Conservation (phyloP, 2,329 filamentous ascomycete species). For the Microascus cirrosus region DNA sequence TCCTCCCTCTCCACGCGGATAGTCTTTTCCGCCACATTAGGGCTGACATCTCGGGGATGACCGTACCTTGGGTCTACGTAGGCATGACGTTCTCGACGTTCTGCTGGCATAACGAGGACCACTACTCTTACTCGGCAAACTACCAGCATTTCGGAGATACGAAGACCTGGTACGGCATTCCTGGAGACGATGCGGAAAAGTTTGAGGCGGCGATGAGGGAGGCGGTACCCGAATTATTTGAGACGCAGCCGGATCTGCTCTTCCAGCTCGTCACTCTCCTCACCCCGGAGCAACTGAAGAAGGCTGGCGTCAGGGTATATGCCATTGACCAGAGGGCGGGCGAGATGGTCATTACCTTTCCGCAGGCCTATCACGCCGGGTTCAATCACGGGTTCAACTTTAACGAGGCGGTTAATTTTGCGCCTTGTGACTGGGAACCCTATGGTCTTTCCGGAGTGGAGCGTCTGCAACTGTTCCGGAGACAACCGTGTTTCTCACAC, state of each 20-base stretch:
- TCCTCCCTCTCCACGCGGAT: slow-evolving; percentile 79
- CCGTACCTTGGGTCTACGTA: slow-evolving; percentile 96
- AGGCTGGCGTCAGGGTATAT: slow-evolving; percentile 86
- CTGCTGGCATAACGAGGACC: slow-evolving; percentile 98
- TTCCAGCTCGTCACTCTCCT: slow-evolving; percentile 96
- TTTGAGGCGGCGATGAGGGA: slow-evolving; percentile 94
- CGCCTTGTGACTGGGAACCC: slow-evolving; percentile 88
- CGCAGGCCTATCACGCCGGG: slow-evolving; percentile 91
- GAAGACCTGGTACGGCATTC: slow-evolving; percentile 98
- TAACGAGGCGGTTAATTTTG: slow-evolving; percentile 98
- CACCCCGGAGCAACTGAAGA: slow-evolving; percentile 83
- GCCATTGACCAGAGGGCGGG: slow-evolving; percentile 93
- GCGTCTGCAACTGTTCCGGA: slow-evolving; percentile 73
- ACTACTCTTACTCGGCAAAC: slow-evolving; percentile 95
- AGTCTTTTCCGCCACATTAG: slow-evolving; percentile 96
- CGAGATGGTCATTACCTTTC: slow-evolving; percentile 93
- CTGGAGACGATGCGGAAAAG: slow-evolving; percentile 82
- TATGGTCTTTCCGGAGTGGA: slow-evolving; percentile 80
- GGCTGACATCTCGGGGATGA: slow-evolving; percentile 97
- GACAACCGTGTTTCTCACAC: slow-evolving; percentile 94
- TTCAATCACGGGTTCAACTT: slow-evolving; percentile 99
- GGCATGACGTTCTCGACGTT: slow-evolving; percentile 99
- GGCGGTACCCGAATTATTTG: slow-evolving; percentile 90
- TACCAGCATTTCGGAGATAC: slow-evolving; percentile 98
- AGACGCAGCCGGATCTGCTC: slow-evolving; percentile 88